Evolutionary conservation across 257 asterid genomes (phyloP).

Genomic region (Nicotiana tomentosiformis): DNA sequence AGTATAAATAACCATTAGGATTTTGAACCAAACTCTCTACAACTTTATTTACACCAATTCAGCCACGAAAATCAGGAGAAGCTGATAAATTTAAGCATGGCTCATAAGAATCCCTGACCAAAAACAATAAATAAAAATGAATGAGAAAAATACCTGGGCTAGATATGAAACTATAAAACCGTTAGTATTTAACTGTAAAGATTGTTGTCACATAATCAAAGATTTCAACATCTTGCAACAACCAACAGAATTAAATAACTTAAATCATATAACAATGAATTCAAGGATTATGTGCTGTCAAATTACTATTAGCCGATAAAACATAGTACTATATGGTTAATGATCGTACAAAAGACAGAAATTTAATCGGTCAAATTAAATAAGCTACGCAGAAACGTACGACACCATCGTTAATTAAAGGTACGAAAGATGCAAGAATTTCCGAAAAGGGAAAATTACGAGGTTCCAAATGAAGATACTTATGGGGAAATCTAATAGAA

Average conservation of each 20-base stretch:
- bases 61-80: not conserved
- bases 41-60: not conserved
- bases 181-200: not conserved
- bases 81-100: not conserved
- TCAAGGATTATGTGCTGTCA: not conserved
- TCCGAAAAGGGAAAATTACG: not conserved
- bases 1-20: no score
- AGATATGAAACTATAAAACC: not conserved
- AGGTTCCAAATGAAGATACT: not conserved
- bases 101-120: not conserved
- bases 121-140: not conserved
- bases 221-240: not conserved
- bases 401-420: not conserved
- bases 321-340: not conserved
- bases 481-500: not conserved
- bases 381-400: not conserved
- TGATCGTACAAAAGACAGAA: conserved; percentile 2
- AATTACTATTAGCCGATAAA: not conserved
- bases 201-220: not conserved
- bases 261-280: not conserved
- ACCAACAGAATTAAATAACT: not conserved
- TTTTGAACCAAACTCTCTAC: not conserved
- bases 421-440: not conserved
- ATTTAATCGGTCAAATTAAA: not conserved
- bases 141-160: not conserved